Conservation (phyloP, 495 filamentous ascomycete species). For the Penicillium egyptiacum region DNA sequence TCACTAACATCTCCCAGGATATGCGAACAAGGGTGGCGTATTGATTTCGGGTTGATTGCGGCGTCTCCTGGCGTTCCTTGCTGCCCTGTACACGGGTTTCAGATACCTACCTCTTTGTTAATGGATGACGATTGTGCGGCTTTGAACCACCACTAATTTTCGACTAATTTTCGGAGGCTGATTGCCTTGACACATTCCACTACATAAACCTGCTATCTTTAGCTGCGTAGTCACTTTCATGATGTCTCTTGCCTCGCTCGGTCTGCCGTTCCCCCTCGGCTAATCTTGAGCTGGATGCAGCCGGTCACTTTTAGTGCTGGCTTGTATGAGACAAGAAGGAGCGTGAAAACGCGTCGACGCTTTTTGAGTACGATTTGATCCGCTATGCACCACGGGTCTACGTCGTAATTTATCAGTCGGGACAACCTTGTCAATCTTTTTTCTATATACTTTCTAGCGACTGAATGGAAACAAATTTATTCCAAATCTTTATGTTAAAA, state of each 20-base stretch:
- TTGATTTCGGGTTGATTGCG: constrained; percentile 41
- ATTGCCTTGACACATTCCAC: background rate
- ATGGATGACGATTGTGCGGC: constrained; percentile 25
- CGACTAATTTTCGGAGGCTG: background rate
- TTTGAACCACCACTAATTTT: constrained; percentile 13
- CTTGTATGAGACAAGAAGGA: constrained; percentile 54
- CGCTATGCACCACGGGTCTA: constrained; percentile 38
- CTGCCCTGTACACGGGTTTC: constrained; percentile 23
- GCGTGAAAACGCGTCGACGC: constrained; percentile 39
- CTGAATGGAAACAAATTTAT: background rate
- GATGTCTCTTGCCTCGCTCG: constrained; percentile 58
- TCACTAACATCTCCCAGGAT: constrained; percentile 55
- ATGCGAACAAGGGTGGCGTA: constrained; percentile 87
- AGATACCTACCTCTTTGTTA: constrained; percentile 32
- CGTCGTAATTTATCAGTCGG: constrained; percentile 56
- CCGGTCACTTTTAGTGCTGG: constrained; percentile 21
- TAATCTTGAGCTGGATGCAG: constrained; percentile 61
- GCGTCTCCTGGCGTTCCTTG: constrained; percentile 28
- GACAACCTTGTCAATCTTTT: constrained; percentile 31
- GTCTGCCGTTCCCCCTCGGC: constrained; percentile 44
- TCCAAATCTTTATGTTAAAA: background rate
- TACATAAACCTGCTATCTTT: background rate
- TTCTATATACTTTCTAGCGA: background rate
- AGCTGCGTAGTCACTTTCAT: background rate
- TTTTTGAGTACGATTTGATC: constrained; percentile 58